Conservation (phyloP, 1,139 yeast genomes). For the Spathaspora sp. region DNA sequence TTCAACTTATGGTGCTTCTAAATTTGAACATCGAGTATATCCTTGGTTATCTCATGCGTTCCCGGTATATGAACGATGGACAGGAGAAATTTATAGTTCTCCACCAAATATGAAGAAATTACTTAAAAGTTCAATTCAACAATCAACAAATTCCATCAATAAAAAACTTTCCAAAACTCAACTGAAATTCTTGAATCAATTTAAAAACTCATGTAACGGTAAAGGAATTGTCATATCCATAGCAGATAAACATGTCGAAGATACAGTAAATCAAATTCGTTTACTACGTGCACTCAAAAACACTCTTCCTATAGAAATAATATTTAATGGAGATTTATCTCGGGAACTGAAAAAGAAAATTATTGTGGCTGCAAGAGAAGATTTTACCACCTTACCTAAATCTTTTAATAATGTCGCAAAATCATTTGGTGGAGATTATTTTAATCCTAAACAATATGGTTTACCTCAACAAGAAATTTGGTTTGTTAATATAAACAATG, state of each 20-base stretch:
- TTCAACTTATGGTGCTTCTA: slow-evolving; percentile 21
- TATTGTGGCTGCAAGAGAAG: slow-evolving; percentile 28
- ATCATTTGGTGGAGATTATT: slow-evolving; percentile 21
- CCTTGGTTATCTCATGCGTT: slow-evolving; percentile 19
- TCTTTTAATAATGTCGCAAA: slow-evolving; percentile 22
- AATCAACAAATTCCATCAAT: neutral
- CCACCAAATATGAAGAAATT: slow-evolving; percentile 36
- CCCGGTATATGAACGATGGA: slow-evolving; percentile 17
- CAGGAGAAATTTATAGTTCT: slow-evolving; percentile 23
- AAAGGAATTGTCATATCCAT: slow-evolving; percentile 53
- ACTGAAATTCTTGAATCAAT: slow-evolving; percentile 32
- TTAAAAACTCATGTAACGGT: slow-evolving; percentile 38
- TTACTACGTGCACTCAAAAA: slow-evolving; percentile 45
- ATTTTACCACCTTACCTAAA: slow-evolving; percentile 22
- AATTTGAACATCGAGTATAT: slow-evolving; percentile 38
- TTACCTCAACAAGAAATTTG: slow-evolving; percentile 33
- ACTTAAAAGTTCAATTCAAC: neutral
- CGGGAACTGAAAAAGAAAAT: slow-evolving; percentile 20
- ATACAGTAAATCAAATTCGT: slow-evolving; percentile 42
- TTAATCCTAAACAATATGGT: slow-evolving; percentile 18
- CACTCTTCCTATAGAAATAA: slow-evolving; percentile 51
- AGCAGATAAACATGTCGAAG: slow-evolving; percentile 39
- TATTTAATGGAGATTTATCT: slow-evolving; percentile 38
- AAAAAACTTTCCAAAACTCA: slow-evolving; percentile 4
- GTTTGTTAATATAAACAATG: slow-evolving; percentile 31